phyloP scores from a whole-genome alignment of 495 filamentous ascomycete species.

The Mytilinidion resinicola region DNA sequence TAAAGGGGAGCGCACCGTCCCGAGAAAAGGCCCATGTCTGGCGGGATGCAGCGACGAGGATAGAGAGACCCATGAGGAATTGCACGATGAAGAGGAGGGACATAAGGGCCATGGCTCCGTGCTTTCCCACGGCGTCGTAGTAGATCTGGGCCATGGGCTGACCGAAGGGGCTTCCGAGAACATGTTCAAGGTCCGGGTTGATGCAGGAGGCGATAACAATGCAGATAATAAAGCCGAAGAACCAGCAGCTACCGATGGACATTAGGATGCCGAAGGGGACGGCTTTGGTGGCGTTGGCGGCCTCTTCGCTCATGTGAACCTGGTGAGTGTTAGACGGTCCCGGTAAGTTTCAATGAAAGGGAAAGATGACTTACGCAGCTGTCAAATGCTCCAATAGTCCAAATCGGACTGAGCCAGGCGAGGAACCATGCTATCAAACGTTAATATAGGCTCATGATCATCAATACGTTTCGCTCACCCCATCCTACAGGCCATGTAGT shows the following conservation, averaged over 20 bases:
- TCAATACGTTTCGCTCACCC: background rate
- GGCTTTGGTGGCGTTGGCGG: constrained; percentile 54
- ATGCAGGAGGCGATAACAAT: constrained; percentile 49
- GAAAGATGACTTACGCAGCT: constrained; percentile 26
- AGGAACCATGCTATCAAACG: constrained; percentile 51
- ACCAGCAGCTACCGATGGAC: constrained; percentile 47
- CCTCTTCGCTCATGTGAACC: constrained; percentile 61
- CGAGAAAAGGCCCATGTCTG: constrained; percentile 58
- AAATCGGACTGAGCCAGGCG: constrained; percentile 59
- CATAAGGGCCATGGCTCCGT: constrained; percentile 51
- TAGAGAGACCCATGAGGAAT: constrained; percentile 50
- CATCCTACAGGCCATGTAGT: constrained; percentile 47
- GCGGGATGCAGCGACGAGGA: constrained; percentile 50
- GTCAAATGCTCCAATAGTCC: constrained; percentile 54
- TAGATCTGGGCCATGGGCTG: constrained; percentile 55
- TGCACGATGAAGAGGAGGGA: constrained; percentile 49
- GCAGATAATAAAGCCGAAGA: constrained; percentile 47
- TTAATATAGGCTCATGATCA: background rate
- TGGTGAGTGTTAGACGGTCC: constrained; percentile 37
- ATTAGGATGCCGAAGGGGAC: constrained; percentile 58
- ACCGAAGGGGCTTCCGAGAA: constrained; percentile 41
- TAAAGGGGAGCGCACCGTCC: constrained; percentile 57
- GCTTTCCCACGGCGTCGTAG: constrained; percentile 49
- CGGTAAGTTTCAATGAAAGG: background rate
- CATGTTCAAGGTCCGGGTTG: constrained; percentile 38